Base-by-base conservation (phyloP, 352 stramenopile species). In the Phytophthora megakarya region DNA sequence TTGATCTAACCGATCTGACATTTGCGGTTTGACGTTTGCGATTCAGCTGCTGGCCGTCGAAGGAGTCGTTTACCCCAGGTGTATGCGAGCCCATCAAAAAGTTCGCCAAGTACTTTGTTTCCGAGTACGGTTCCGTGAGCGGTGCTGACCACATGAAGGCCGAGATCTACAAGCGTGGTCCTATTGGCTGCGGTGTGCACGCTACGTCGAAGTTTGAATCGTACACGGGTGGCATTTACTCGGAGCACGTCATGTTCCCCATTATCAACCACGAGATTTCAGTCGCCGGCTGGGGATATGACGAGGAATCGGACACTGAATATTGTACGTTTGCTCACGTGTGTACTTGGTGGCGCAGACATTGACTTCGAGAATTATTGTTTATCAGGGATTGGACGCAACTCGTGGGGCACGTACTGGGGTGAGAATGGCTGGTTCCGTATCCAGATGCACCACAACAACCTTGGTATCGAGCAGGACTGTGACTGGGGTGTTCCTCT, bases 361-460 rank as follows among this genome's bases (percentile, higher is more conserved):
- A 28, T 49, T 72, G 10, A 56, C 21, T 23, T 65, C 22, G 16
- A 21, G n/a, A 53, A 10, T 61, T 48, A 22, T 9, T 56, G 11
- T 1, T 15, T 45, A 18, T 4, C 39, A 88, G 79, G 86, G 90
- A 95, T 97, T 38, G 92, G 85, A 23, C 81, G 92, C 45, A 98
- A 98, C 74, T 96, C 83, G 48, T 98, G 91, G 92, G 91, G 91
- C 7, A 96, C 82, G 39, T 95, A 97, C 73, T 98, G 91, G 91
- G 92, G 92, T 25, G 88, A 97, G 70, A 87, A 97, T 37, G 92
- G 92, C 40, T 98, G 90, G 87, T 97, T 97, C 78, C 81, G 86
- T 51, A 96, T 98, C 47, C 61, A 87, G 52, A 96, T 93, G 80
- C 84, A 95, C 67, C 82, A 92, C 73, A 88, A 97, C 76, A 96